These are phyloP conservation scores for Hydrangea macrophylla DNA, from an alignment of 148 eudicot genomes.

Conservation along the genomic window DNA sequence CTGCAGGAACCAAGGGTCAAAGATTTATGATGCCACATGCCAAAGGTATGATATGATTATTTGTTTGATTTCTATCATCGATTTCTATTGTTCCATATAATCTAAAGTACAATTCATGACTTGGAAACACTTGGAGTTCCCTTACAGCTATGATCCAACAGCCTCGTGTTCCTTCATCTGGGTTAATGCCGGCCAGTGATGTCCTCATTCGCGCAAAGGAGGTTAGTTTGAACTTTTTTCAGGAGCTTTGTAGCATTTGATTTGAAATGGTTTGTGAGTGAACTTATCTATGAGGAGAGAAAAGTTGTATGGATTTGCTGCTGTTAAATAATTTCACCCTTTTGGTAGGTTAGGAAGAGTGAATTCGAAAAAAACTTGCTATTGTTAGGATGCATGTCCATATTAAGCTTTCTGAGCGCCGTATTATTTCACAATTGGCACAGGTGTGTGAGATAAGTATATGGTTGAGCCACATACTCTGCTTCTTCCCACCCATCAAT, in stretches of 20 bases:
- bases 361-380: neutral
- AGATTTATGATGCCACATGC: constrained; percentile 85
- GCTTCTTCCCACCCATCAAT: neutral
- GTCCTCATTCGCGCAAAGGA: constrained; percentile 73
- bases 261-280: neutral
- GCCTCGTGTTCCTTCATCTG: constrained; percentile 74
- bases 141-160: constrained; percentile 75
- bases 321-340: neutral
- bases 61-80: constrained; percentile 1
- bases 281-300: neutral
- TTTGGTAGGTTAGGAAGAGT: neutral
- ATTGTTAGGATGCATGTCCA: neutral
- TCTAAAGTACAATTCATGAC: neutral
- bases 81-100: neutral
- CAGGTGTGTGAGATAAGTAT: neutral
- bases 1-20: constrained; percentile 91
- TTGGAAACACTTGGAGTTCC: constrained; percentile 14
- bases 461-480: neutral
- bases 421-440: neutral
- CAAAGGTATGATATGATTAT: constrained; percentile 45
- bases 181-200: constrained; percentile 80
- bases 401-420: neutral
- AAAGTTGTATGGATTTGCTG: neutral
- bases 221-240: constrained; percentile 36
- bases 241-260: neutral